Percentiles rank a stretch among this genome's conserved stretches.
Conservation (phyloP, 2,329 filamentous ascomycete species). For the Dendrostoma leiphaemia region DNA sequence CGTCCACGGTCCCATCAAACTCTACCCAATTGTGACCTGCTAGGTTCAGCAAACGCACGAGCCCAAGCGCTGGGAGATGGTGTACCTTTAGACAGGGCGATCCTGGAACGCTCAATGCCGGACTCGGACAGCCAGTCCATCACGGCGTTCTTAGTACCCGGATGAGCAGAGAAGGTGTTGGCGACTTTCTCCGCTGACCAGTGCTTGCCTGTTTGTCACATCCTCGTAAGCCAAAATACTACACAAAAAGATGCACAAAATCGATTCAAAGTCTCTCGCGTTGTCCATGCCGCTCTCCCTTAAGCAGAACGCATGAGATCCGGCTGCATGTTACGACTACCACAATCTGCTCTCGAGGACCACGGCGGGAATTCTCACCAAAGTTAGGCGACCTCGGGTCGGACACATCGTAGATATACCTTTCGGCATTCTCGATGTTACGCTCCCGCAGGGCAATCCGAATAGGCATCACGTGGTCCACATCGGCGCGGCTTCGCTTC, state of each 20-base stretch:
- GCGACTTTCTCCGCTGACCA: constrained; percentile 7
- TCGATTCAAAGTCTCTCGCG: no score
- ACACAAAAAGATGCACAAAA: not conserved
- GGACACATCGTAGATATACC: constrained; percentile 12
- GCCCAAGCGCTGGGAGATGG: not conserved
- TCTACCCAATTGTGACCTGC: constrained; percentile 7
- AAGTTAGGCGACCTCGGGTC: constrained; percentile 15
- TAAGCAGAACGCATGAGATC: no score
- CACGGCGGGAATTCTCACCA: no score
- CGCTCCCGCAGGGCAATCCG: constrained; percentile 14
- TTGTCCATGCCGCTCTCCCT: not conserved
- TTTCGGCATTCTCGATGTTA: constrained; percentile 10
- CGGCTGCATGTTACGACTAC: no score
- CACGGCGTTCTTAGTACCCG: constrained; percentile 7
- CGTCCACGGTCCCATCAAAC: constrained; percentile 5
- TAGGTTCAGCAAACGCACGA: not conserved
- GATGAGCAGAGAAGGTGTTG: constrained; percentile 3
- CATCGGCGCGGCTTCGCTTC: constrained; percentile 4
- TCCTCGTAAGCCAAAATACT: not conserved
- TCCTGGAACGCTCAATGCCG: not conserved
- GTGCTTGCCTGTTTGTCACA: constrained; percentile 2
- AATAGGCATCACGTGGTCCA: constrained; percentile 15
- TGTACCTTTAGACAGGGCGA: constrained; percentile 4
- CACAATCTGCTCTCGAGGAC: no score
- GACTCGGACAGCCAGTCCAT: constrained; percentile 3